A percentile compares a stretch with the other conserved stretches of the same genome.
Evolutionary conservation across 495 filamentous ascomycete species (phyloP).

Genomic region (Aspergillus indologenus): DNA sequence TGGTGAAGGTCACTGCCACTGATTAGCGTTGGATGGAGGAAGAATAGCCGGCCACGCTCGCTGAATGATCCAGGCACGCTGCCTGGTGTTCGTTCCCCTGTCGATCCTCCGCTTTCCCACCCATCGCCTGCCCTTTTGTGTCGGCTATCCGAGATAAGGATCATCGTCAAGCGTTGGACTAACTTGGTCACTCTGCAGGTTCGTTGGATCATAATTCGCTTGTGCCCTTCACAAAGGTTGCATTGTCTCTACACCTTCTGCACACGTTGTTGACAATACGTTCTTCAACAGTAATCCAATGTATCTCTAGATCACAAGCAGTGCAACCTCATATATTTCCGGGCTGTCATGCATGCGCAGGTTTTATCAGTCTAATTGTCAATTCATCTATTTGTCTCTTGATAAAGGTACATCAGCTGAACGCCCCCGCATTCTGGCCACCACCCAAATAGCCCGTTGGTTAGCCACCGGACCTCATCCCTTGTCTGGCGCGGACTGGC

Average conservation of each 20-base stretch:
- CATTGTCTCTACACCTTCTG: not conserved
- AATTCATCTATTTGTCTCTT: not conserved
- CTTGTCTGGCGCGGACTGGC: not conserved
- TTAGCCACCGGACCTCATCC: not conserved
- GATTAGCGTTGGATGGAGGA: not conserved
- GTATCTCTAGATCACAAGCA: not conserved
- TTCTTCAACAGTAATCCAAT: not conserved
- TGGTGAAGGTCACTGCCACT: not conserved
- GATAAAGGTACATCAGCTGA: not conserved
- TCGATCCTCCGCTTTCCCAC: not conserved
- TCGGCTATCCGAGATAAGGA: not conserved
- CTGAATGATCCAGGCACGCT: not conserved
- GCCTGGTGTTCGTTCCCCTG: not conserved
- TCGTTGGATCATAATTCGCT: not conserved
- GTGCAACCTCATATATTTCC: not conserved
- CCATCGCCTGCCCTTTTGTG: too few relatives aligned
- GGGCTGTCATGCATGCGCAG: not conserved
- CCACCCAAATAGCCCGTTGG: not conserved
- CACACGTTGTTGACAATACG: not conserved
- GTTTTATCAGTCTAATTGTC: not conserved
- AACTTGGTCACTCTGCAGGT: not conserved
- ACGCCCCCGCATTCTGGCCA: not conserved
- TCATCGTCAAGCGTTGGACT: not conserved
- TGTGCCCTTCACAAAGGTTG: not conserved
- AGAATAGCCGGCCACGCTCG: slow-evolving; percentile 1